Percentiles rank a stretch among this genome's conserved stretches.
These are phyloP conservation scores for Spergularia azorica DNA, from an alignment of 179 eudicot species.

Conservation along the genomic window DNA sequence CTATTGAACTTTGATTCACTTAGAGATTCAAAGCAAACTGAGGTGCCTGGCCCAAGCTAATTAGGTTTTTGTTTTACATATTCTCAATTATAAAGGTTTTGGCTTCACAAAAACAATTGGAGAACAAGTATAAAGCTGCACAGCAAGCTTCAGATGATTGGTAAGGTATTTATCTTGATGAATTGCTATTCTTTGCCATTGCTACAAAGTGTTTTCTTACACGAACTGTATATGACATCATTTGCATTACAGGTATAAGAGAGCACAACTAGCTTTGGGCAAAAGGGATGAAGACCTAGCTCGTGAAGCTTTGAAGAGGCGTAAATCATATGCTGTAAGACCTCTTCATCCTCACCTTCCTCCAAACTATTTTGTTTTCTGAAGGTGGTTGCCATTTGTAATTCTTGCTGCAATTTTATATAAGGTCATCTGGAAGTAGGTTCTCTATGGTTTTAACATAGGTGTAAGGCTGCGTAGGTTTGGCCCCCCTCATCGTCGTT, in stretches of 20 bases:
- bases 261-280: conserved; percentile 91
- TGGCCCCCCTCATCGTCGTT: too few relatives aligned
- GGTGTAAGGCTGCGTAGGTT: too few relatives aligned
- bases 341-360: background rate
- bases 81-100: conserved; percentile 63
- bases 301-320: conserved; percentile 97
- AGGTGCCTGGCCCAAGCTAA: conserved; percentile 14
- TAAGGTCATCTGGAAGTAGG: too few relatives aligned
- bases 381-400: background rate
- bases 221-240: background rate
- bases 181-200: conserved; percentile 4
- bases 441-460: too few relatives aligned
- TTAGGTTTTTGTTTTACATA: background rate
- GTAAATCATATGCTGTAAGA: conserved; percentile 92
- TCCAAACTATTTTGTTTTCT: background rate
- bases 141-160: conserved; percentile 95
- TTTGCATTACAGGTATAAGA: conserved; percentile 59
- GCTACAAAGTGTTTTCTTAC: background rate
- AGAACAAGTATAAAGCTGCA: conserved; percentile 82
- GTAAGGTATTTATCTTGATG: conserved; percentile 39
- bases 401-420: too few relatives aligned
- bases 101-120: conserved; percentile 97
- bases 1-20: conserved; percentile 8
- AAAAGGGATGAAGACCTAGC: conserved; percentile 99
- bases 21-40: conserved; percentile 6